Evolutionary conservation across 2,329 filamentous ascomycete species (phyloP), one percentile per base, ranked within the genome.

Genomic region (Claviceps humidiphila): DNA sequence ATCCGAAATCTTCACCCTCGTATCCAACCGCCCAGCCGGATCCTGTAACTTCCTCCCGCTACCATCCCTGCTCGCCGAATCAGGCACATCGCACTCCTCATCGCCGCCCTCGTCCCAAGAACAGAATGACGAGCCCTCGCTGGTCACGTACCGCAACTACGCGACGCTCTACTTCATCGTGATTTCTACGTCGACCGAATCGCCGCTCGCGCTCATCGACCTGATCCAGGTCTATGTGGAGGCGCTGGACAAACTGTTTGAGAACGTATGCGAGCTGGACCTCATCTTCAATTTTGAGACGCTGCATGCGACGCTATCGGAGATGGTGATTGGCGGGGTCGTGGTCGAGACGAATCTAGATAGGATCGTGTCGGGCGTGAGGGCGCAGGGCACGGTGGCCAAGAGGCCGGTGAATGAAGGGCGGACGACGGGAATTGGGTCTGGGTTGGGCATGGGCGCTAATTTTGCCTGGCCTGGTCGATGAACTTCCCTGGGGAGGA

Each of bases 271-370:
- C 76, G 93, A 98, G 73, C 75, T 98, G 52, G 90, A 98, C 68
- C 77, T 98, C 60, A 98, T 98, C 67, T 98, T 98, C 74, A 97
- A 97, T 66, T 98, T 95, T 61, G 93, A 98, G 76, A 94, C 89
- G 16, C 75, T 98, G 62, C 93, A 98, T 73, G 87, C 91, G 8
- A 83, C 89, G 16, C 73, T 97, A 9, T 84, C 82, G 53, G 91
- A 97, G 74, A 95, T 97, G 88, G 86, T 97, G 53, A 87, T 95
- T 16, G 91, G 91, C 14, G 91, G 91, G 1, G 89, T 96, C 14
- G 91, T 97, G 16, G 83, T 97, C 24, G 91, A 97, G 72, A 96
- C 91, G 37, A 88, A 85, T 61, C 70, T 95, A 55, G 89, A 95
- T 53, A 84, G 84, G 66, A 93, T 97, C 51, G 87, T 96, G 4